phyloP scores from a whole-genome alignment of 116 monocot species.

The Iris pallida region DNA sequence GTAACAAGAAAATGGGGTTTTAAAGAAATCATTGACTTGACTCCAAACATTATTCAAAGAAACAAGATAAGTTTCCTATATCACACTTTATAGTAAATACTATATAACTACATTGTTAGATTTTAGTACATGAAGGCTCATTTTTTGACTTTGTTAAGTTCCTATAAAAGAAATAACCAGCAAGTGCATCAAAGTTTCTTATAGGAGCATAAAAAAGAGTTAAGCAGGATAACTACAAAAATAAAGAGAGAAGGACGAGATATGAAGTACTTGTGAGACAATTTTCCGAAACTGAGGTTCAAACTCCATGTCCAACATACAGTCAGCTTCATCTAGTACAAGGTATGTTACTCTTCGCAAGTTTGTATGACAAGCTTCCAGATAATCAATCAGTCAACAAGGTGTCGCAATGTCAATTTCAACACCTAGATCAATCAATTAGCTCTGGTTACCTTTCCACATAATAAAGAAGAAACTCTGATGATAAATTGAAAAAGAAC shows the following conservation, averaged over 20 bases:
- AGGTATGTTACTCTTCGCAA: slow-evolving; percentile 84
- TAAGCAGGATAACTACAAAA: not conserved
- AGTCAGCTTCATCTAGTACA: slow-evolving; percentile 95
- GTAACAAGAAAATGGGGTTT: too few relatives aligned
- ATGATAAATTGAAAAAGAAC: not conserved
- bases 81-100: too few relatives aligned
- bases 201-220: not conserved
- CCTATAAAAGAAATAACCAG: too few relatives aligned
- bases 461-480: not conserved
- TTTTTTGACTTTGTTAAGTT: too few relatives aligned
- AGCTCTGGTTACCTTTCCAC: slow-evolving; percentile 1
- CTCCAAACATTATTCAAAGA: too few relatives aligned
- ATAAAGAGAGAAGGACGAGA: slow-evolving; percentile 1
- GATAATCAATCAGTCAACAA: slow-evolving; percentile 90
- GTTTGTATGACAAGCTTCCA: slow-evolving; percentile 88
- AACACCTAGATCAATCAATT: slow-evolving; percentile 53
- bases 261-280: slow-evolving; percentile 62
- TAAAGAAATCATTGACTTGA: too few relatives aligned
- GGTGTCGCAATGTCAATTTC: slow-evolving; percentile 96
- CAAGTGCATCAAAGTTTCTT: too few relatives aligned
- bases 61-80: too few relatives aligned
- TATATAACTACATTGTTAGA: too few relatives aligned
- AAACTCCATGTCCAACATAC: slow-evolving; percentile 99
- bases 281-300: slow-evolving; percentile 95
- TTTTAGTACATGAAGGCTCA: too few relatives aligned